Evolutionary conservation across 2,329 filamentous ascomycete species (phyloP).

Genomic region (Neocucurbitaria cava): DNA sequence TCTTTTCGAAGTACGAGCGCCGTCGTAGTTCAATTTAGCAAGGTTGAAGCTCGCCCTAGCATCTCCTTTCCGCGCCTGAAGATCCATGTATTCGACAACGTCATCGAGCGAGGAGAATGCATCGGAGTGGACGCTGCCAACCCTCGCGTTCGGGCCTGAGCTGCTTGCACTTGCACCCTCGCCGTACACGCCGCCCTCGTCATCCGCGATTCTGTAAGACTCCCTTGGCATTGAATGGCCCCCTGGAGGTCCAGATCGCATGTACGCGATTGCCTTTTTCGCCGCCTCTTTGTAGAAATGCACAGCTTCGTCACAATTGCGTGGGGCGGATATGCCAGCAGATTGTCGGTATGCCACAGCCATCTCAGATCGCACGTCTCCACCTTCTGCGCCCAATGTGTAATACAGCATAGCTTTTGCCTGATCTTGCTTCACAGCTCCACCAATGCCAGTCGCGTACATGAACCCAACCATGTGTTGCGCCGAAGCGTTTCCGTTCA

Average conservation of each 20-base stretch:
- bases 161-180: constrained; percentile 92
- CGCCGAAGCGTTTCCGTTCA: constrained; percentile 86
- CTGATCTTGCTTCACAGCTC: constrained; percentile 82
- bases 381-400: constrained; percentile 86
- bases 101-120: constrained; percentile 88
- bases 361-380: constrained; percentile 89
- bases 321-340: constrained; percentile 81
- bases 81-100: constrained; percentile 90
- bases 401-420: constrained; percentile 93
- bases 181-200: constrained; percentile 90
- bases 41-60: constrained; percentile 86
- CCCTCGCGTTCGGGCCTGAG: constrained; percentile 81
- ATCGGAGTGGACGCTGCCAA: constrained; percentile 75
- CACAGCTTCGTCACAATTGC: constrained; percentile 83
- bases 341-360: constrained; percentile 87
- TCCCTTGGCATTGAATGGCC: constrained; percentile 80
- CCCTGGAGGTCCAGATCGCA: constrained; percentile 87
- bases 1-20: constrained; percentile 74
- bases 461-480: constrained; percentile 96
- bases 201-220: constrained; percentile 86
- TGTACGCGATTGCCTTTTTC: constrained; percentile 89
- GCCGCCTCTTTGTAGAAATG: constrained; percentile 93
- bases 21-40: constrained; percentile 87
- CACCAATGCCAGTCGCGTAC: constrained; percentile 90
- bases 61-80: constrained; percentile 89